Percentiles rank a stretch among this genome's conserved stretches.
Evolutionary conservation across 2,329 filamentous ascomycete genomes (phyloP).

Genomic region (Penicillium sp.): DNA sequence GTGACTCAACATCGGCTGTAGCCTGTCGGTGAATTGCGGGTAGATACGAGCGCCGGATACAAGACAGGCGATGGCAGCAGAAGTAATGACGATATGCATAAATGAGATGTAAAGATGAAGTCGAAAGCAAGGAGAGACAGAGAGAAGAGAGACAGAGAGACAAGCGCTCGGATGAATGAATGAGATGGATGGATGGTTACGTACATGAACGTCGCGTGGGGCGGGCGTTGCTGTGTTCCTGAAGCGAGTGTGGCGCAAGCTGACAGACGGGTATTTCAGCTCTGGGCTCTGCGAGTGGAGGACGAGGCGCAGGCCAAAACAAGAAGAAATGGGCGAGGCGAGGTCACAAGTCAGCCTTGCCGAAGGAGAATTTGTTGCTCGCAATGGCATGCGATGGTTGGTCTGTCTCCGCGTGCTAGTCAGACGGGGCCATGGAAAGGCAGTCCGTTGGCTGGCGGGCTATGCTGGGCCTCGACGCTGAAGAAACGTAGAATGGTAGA

Average conservation of each 20-base stretch:
- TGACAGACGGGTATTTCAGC: conserved; percentile 35
- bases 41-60: background rate
- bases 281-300: conserved; percentile 17
- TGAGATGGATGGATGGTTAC: background rate
- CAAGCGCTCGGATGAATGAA: background rate
- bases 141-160: background rate
- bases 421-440: conserved; percentile 8
- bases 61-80: background rate
- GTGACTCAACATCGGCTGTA: background rate
- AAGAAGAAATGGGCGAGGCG: conserved; percentile 2
- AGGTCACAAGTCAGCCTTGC: conserved; percentile 12
- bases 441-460: background rate
- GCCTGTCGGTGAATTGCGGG: background rate
- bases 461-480: background rate
- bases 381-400: background rate
- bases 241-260: conserved; percentile 44
- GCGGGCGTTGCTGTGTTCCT: conserved; percentile 34
- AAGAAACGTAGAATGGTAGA: background rate
- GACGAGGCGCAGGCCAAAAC: conserved; percentile 10
- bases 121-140: background rate
- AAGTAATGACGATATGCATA: background rate
- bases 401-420: conserved; percentile 6
- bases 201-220: conserved; percentile 21
- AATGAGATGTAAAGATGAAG: background rate
- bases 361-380: background rate